These are phyloP conservation scores for Leccinum ochraceum DNA, from an alignment of 768 basidiomycete genomes.

Conservation along the genomic window DNA sequence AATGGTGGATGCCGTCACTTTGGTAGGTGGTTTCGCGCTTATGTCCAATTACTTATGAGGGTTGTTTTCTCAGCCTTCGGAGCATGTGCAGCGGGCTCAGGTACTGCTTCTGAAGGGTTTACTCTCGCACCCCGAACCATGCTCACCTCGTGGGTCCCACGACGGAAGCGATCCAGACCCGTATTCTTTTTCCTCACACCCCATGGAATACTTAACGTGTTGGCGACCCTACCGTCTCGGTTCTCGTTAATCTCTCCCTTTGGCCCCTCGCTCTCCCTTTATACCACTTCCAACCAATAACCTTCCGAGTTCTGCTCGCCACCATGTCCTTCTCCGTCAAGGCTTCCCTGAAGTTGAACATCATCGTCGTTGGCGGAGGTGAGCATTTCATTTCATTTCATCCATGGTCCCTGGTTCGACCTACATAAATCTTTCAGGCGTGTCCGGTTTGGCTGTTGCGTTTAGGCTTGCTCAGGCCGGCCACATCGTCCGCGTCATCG, in stretches of 20 bases:
- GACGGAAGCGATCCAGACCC: conserved; percentile 10
- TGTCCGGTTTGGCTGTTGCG: conserved; percentile 57
- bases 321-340: conserved; percentile 10
- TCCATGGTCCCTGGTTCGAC: background rate
- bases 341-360: conserved; percentile 12
- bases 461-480: conserved; percentile 55
- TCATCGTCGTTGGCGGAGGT: conserved; percentile 24
- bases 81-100: background rate
- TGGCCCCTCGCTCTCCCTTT: background rate
- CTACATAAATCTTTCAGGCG: conserved; percentile 21
- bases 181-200: conserved; percentile 2
- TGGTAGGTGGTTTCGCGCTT: background rate
- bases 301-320: background rate
- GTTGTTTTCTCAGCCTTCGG: background rate
- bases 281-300: background rate
- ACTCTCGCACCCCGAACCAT: background rate
- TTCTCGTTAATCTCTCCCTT: background rate
- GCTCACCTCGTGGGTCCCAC: conserved; percentile 2
- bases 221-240: background rate
- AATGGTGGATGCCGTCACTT: background rate
- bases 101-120: background rate
- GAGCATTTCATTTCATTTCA: conserved; percentile 1
- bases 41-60: background rate
- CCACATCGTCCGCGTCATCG: conserved; percentile 53
- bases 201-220: background rate